Percentiles rank a stretch among this genome's conserved stretches.
Evolutionary conservation across 306 rosid genomes (phyloP).

Genomic region (Nissolia schottii): DNA sequence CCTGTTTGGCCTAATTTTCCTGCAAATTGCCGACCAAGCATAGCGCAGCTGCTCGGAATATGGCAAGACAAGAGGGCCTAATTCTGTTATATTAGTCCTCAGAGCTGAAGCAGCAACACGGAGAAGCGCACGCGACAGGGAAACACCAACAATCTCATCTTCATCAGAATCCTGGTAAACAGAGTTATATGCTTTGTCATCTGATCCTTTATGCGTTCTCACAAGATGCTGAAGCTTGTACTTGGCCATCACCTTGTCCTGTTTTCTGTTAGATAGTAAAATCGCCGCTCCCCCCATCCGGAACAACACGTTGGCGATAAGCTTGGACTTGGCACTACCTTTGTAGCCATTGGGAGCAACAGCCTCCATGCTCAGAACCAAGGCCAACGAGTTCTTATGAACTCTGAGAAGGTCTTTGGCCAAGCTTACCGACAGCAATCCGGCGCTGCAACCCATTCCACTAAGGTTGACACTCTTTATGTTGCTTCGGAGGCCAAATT

Average conservation of each 20-base stretch:
- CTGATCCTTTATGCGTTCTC: slow-evolving; percentile 53
- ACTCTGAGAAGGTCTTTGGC: slow-evolving; percentile 61
- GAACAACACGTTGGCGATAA: slow-evolving; percentile 56
- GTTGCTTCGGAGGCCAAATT: slow-evolving; percentile 62
- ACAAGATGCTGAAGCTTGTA: slow-evolving; percentile 62
- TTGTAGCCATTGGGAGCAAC: slow-evolving; percentile 48
- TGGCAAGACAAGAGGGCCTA: slow-evolving; percentile 64
- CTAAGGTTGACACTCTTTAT: slow-evolving; percentile 50
- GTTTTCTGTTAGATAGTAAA: slow-evolving; percentile 52
- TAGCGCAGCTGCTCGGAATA: slow-evolving; percentile 50
- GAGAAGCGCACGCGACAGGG: slow-evolving; percentile 42
- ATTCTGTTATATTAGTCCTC: slow-evolving; percentile 37
- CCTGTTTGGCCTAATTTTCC: slow-evolving; percentile 27
- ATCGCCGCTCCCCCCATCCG: slow-evolving; percentile 73
- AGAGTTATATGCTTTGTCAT: slow-evolving; percentile 50
- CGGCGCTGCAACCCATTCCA: slow-evolving; percentile 87
- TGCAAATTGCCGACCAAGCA: slow-evolving; percentile 35
- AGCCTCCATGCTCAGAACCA: slow-evolving; percentile 69
- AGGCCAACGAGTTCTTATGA: slow-evolving; percentile 52
- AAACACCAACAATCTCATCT: slow-evolving; percentile 44
- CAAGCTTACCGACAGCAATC: slow-evolving; percentile 51
- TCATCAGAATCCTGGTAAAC: slow-evolving; percentile 56
- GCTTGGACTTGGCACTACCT: slow-evolving; percentile 54
- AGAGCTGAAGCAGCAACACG: slow-evolving; percentile 56
- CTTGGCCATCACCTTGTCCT: slow-evolving; percentile 46